A percentile compares a stretch with the other conserved stretches of the same genome.
phyloP scores from a whole-genome alignment of 768 basidiomycete genomes.

The Boletellus sp. region DNA sequence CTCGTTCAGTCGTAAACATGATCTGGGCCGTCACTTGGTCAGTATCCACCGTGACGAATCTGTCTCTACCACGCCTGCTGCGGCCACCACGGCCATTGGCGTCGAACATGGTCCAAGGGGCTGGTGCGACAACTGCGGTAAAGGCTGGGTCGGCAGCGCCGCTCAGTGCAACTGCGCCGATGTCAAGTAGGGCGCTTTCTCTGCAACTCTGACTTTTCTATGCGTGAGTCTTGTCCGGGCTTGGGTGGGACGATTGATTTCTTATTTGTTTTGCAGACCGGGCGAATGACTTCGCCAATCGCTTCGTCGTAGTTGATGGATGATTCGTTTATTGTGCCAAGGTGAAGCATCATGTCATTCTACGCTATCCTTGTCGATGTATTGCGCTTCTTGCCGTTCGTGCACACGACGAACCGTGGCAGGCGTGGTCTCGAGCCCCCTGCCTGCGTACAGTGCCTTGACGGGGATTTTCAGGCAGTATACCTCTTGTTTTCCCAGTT shows the following conservation, averaged over 20 bases:
- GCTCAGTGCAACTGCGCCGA: constrained; percentile 60
- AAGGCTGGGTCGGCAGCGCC: constrained; percentile 55
- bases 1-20: constrained; percentile 92
- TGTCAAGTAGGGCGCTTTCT: constrained; percentile 48
- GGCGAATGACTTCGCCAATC: constrained; percentile 36
- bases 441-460: constrained; percentile 22
- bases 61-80: constrained; percentile 39
- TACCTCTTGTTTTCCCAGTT: neutral
- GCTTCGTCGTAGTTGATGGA: constrained; percentile 40
- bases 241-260: neutral
- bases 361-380: constrained; percentile 45
- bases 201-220: constrained; percentile 17
- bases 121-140: constrained; percentile 77
- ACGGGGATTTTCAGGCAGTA: constrained; percentile 25
- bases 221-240: constrained; percentile 22
- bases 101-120: constrained; percentile 58
- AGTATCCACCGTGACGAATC: constrained; percentile 78
- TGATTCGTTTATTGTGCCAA: constrained; percentile 33
- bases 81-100: constrained; percentile 52
- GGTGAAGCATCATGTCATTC: constrained; percentile 32
- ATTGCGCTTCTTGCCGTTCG: constrained; percentile 65
- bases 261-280: constrained; percentile 26
- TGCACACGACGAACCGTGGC: constrained; percentile 53
- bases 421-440: constrained; percentile 57
- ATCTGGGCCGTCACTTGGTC: constrained; percentile 84